Percentiles rank a stretch among this genome's conserved stretches.
These are phyloP conservation scores for Colletotrichum sp. DNA, from an alignment of 2,329 filamentous ascomycete genomes.

Conservation along the genomic window DNA sequence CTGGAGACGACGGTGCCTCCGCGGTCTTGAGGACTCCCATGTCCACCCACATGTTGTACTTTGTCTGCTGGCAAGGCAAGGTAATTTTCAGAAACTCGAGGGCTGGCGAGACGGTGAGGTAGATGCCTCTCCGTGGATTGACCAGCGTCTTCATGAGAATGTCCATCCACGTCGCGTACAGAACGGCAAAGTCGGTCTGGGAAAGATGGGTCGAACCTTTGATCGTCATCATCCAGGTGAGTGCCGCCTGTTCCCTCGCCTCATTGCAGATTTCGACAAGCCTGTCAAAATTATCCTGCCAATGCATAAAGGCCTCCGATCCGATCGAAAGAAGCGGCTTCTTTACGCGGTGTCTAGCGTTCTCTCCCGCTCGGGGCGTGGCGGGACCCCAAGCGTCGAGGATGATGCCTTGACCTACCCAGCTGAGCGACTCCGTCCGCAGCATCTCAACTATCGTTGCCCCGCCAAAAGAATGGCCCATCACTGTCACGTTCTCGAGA, in stretches of 20 bases:
- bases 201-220: conserved; percentile 68
- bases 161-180: conserved; percentile 65
- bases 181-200: conserved; percentile 69
- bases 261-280: conserved; percentile 63
- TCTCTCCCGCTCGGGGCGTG: conserved; percentile 48
- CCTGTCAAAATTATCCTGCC: conserved; percentile 66
- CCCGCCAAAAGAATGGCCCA: conserved; percentile 72
- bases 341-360: conserved; percentile 46
- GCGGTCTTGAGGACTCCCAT: conserved; percentile 54
- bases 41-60: conserved; percentile 56
- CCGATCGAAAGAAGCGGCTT: conserved; percentile 68
- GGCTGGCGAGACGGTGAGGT: conserved; percentile 66
- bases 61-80: conserved; percentile 50
- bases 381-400: conserved; percentile 69
- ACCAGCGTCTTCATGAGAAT: conserved; percentile 66
- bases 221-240: conserved; percentile 57
- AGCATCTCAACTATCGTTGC: conserved; percentile 67
- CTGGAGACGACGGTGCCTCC: conserved; percentile 29
- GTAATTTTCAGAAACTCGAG: conserved; percentile 66
- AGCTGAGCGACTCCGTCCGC: conserved; percentile 56
- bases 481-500: conserved; percentile 59
- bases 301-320: conserved; percentile 74
- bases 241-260: conserved; percentile 48
- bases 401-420: conserved; percentile 67
- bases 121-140: conserved; percentile 66